phyloP scores from a whole-genome alignment of 2,329 filamentous ascomycete genomes.

The Aureobasidium sp. region DNA sequence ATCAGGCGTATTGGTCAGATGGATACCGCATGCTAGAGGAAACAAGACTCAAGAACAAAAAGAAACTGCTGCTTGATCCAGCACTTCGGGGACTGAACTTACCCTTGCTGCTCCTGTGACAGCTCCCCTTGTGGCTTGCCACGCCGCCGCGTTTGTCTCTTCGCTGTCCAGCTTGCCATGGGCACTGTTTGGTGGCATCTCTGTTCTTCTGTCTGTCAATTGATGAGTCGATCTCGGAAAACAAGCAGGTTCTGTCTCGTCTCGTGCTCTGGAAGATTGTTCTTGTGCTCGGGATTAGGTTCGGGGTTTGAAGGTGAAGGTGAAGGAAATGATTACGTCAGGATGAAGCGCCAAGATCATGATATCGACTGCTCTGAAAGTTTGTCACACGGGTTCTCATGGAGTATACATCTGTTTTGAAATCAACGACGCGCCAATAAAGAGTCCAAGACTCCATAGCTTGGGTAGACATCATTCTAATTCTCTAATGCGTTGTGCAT shows the following conservation, averaged over 20 bases:
- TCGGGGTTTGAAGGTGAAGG: conserved; percentile 3
- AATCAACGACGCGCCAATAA: not conserved
- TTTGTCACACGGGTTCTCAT: not conserved
- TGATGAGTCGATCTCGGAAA: not conserved
- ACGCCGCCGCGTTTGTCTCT: conserved; percentile 63
- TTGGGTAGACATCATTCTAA: not conserved
- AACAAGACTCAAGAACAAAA: not conserved
- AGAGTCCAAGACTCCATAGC: not conserved
- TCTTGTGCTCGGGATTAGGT: conserved; percentile 6
- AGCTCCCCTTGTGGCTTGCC: conserved; percentile 64
- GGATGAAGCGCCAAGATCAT: not conserved
- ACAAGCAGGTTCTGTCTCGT: not conserved
- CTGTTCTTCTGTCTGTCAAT: not conserved
- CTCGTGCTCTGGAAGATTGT: not conserved
- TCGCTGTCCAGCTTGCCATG: conserved; percentile 56
- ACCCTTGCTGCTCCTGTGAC: conserved; percentile 59
- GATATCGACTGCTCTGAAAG: not conserved
- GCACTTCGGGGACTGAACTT: conserved; percentile 19
- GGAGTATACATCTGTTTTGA: not conserved
- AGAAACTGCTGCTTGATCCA: not conserved
- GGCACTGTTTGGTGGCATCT: conserved; percentile 5
- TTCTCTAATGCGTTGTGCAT: not conserved
- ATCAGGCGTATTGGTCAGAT: not conserved
- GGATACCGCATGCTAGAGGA: not conserved
- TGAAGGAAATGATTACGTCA: conserved; percentile 1